Evolutionary conservation across 768 basidiomycete species (phyloP), one percentile per base, ranked within the genome.

Genomic region (Pleurotus djamor): DNA sequence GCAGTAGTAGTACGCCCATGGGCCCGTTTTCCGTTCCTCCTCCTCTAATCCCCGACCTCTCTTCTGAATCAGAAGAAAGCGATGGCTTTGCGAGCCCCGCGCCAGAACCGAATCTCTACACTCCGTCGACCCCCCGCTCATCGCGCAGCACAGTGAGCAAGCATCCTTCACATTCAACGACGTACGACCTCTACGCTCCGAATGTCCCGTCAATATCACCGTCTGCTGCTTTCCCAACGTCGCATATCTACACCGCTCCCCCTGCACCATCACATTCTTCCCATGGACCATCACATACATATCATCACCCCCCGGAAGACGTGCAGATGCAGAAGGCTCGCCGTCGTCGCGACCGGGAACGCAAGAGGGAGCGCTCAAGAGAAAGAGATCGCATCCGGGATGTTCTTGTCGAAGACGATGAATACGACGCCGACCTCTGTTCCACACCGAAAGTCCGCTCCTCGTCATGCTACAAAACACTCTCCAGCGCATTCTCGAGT

Each of bases 1-100:
- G 45, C 41, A 56, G 54, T 56, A 36, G 51, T 38, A 56, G 54
- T 56, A 56, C 56, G 47, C 64, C 52, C 47, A 52, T 66, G 59
- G 66, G 41, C 59, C 50, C 65, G 66, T 68, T 57, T 63, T 64
- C 63, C n/a, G 61, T 65, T 32, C 76, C 76, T 4, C 83, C 83
- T 0, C 75, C 82, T 8, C 82, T 87, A 62, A 73, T 88, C 56
- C 83, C 83, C 32, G 87, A 89, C 70, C 66, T 86, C 60, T 85
- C 83, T 38, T 81, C 80, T 21, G 84, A 85, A 69, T 84, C 83
- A 4, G 87, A 88, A 64, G 86, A 88, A 73, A 83, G 81, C 58
- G 87, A 88, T 69, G 79, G 78, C 54, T 78, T 82, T 61, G 58
- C 71, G 9, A 72, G 71, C 56, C 72, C 76, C 5, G 75, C 75